Base-by-base conservation (phyloP, 495 filamentous ascomycete genomes). In the Haplographium delicatum region DNA sequence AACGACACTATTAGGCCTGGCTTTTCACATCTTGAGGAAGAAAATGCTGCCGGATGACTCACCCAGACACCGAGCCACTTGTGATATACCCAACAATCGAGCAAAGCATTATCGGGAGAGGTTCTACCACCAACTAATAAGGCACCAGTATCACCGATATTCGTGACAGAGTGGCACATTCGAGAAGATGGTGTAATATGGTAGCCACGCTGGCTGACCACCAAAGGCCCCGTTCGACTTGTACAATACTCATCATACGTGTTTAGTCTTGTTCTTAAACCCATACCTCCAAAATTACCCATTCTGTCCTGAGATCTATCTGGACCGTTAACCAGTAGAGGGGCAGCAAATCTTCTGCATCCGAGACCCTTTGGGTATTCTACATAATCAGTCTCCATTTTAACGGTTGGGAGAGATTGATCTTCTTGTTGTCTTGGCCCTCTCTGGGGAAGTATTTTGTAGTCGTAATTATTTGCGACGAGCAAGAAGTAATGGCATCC, bases 401-500 rank as follows among this genome's bases (percentile, higher is more conserved):
- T 9, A 10, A 37, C 10, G 30, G 27, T 39, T 9, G 26, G 23
- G 48, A 13, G 28, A 15, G 25, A 11, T 41, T 41, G 35, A 7
- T 34, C 30, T 35, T 22, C n/a, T 25, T 3, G 44, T 34, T 7
- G 15, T 16, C 9, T 44, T 37, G 31, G 20, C 6, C 18, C n/a
- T n/a, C n/a, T n/a, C n/a, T n/a, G n/a, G n/a, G n/a, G n/a, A n/a
- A n/a, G n/a, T n/a, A n/a, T n/a, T n/a, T n/a, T n/a, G n/a, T n/a
- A n/a, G n/a, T n/a, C n/a, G n/a, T n/a, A n/a, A 11, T 34, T 59
- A 24, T 53, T 22, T 5, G 89, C 89, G 30, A 84, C 68, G 6
- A 95, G 72, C 24, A 96, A 67, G 55, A 91, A 91, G 67, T 95
- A 95, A 68, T 95, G 91, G 42, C 81, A 79, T 5, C 75, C 83